Conservation (phyloP, 495 filamentous ascomycete genomes). For the Tuber calosporum region DNA sequence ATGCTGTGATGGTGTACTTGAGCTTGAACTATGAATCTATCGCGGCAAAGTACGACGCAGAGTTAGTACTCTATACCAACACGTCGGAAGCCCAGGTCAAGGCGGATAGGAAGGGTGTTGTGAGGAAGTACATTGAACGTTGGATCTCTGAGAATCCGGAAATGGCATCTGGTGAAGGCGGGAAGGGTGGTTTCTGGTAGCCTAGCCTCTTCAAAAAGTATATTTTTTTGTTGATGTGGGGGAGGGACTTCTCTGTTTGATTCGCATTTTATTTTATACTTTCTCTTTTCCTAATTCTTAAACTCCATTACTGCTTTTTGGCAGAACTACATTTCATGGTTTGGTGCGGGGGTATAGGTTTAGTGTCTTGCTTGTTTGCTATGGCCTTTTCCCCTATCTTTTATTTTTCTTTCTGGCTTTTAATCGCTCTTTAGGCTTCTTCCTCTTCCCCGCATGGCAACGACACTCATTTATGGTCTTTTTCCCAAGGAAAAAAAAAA, state of each 20-base stretch:
- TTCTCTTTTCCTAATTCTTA: not conserved
- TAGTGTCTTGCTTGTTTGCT: not conserved
- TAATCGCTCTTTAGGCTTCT: not conserved
- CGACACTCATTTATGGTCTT: not conserved
- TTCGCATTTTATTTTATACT: not conserved
- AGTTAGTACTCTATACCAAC: constrained; percentile 33
- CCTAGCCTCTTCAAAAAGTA: not conserved
- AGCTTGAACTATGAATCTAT: constrained; percentile 37
- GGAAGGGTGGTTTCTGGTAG: constrained; percentile 41
- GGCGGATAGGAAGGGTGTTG: constrained; percentile 29
- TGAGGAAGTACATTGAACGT: constrained; percentile 38
- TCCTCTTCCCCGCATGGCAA: not conserved
- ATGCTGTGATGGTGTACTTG: constrained; percentile 38
- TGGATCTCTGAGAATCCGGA: constrained; percentile 41
- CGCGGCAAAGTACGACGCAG: constrained; percentile 38
- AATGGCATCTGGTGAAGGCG: constrained; percentile 33
- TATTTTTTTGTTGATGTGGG: not conserved
- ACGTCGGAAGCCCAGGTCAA: constrained; percentile 25
- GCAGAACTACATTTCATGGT: not conserved
- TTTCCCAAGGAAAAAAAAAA: not conserved
- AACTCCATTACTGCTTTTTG: not conserved
- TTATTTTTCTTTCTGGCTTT: not conserved
- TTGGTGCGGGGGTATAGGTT: not conserved
- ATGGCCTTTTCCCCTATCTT: not conserved
- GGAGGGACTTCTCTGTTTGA: not conserved